These are phyloP conservation scores for Hydrangea macrophylla DNA, from an alignment of 148 eudicot genomes.

Conservation along the genomic window DNA sequence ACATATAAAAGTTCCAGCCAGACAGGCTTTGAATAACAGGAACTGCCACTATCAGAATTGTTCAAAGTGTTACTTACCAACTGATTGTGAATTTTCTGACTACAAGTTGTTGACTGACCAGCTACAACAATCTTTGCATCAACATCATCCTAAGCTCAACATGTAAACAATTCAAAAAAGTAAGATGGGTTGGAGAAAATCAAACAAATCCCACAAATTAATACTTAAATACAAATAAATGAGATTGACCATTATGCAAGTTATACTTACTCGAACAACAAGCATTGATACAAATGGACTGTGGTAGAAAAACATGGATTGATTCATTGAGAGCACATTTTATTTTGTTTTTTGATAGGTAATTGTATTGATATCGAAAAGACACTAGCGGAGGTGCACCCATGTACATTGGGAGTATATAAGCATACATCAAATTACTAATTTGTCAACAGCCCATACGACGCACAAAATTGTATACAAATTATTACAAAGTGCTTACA, in stretches of 20 bases:
- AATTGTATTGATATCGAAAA: no score
- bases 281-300: not conserved
- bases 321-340: not conserved
- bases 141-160: constrained; percentile 64
- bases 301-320: no score
- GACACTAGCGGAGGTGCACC: no score
- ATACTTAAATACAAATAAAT: not conserved
- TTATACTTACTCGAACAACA: constrained; percentile 2
- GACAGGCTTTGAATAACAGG: not conserved
- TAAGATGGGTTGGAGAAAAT: constrained; percentile 1
- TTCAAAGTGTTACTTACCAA: constrained; percentile 51
- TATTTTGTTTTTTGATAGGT: no score
- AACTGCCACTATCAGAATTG: not conserved
- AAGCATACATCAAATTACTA: not conserved
- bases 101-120: constrained; percentile 92
- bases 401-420: no score
- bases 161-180: constrained; percentile 12
- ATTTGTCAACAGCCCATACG: not conserved
- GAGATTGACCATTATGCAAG: not conserved
- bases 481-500: not conserved
- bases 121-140: constrained; percentile 84
- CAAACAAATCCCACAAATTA: constrained; percentile 1
- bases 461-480: no score
- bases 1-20: not conserved
- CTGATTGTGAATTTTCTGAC: constrained; percentile 98